Base-by-base conservation (phyloP, 495 filamentous ascomycete genomes). In the Acidomyces sp. region DNA sequence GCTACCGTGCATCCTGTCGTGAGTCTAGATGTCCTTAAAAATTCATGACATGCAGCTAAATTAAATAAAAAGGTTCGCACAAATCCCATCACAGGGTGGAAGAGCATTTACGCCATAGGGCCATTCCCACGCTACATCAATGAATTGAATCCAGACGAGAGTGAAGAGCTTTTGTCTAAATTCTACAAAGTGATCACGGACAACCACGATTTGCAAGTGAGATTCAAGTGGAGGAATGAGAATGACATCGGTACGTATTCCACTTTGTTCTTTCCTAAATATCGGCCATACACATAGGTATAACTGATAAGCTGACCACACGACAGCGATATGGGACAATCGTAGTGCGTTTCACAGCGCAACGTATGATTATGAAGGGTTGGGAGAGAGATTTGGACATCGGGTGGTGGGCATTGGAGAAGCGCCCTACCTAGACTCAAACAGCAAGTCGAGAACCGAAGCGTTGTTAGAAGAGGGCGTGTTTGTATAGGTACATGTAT, bases 151-250 rank as follows among this genome's bases (percentile, higher is more conserved):
- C 67, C 74, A 12, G 61, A 70, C 12, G 84, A 88, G 64, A 74
- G 68, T 36, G 57, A 65, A n/a, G 52, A 68, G 29, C 61, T 86
- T 24, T 60, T 85, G n/a, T 21, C 17, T 21, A 41, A 41, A 38
- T 51, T 51, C 32, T 20, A 31, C 10, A 21, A 34, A 1, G 55
- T 84, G 15, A 69, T 88, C 41, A 65, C 71, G 3, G 74, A 85
- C 58, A 87, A 86, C 49, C 83, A 86, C 53, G 82, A 92, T 52
- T 55, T 85, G 45, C 82, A 87, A 61, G 78, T 82, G 0, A 64
- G 83, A 11, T 58, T 70, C 47, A 64, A 67, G 39, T 88, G 60
- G 58, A 28, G 53, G 29, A 61, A 56, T 19, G n/a, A 30, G 15
- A 59, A 62, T 39, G 58, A 62, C 43, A 13, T 60, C 17, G 43